phyloP scores from a whole-genome alignment of 441 rosid genomes.

The Daphne laureola region DNA sequence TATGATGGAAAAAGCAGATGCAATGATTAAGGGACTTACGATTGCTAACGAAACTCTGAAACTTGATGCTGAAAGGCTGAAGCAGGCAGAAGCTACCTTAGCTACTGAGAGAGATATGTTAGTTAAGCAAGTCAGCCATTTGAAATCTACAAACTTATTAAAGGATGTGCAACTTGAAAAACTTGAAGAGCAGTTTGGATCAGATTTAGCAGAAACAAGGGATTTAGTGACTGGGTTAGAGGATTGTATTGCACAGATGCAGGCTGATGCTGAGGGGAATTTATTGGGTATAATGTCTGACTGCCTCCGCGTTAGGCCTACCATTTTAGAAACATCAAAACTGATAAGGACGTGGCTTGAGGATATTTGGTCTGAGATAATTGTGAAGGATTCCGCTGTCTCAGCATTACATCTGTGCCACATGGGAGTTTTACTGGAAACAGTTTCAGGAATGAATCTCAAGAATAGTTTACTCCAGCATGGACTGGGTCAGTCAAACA shows the following conservation, averaged over 20 bases:
- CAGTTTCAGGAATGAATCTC: constrained; percentile 73
- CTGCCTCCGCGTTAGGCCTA: constrained; percentile 39
- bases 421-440: constrained; percentile 86
- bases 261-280: constrained; percentile 38
- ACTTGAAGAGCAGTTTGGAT: constrained; percentile 56
- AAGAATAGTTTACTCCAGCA: constrained; percentile 92
- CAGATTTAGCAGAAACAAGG: constrained; percentile 51
- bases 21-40: constrained; percentile 69
- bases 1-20: constrained; percentile 83
- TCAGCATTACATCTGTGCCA: constrained; percentile 93
- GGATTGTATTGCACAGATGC: constrained; percentile 37
- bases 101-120: constrained; percentile 52
- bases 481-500: constrained; percentile 68
- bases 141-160: constrained; percentile 43
- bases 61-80: constrained; percentile 50
- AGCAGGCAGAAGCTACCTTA: constrained; percentile 34
- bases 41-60: constrained; percentile 79
- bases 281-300: constrained; percentile 41
- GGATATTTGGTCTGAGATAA: constrained; percentile 94
- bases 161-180: constrained; percentile 52
- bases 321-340: constrained; percentile 50
- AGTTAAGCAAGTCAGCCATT: constrained; percentile 38
- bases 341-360: constrained; percentile 68
- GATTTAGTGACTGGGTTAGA: constrained; percentile 61
- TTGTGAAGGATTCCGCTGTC: constrained; percentile 87